Evolutionary conservation across 1,284 basidiomycete genomes (phyloP), one percentile per base, ranked within the genome.

Genomic region (Pholiota adiposa): DNA sequence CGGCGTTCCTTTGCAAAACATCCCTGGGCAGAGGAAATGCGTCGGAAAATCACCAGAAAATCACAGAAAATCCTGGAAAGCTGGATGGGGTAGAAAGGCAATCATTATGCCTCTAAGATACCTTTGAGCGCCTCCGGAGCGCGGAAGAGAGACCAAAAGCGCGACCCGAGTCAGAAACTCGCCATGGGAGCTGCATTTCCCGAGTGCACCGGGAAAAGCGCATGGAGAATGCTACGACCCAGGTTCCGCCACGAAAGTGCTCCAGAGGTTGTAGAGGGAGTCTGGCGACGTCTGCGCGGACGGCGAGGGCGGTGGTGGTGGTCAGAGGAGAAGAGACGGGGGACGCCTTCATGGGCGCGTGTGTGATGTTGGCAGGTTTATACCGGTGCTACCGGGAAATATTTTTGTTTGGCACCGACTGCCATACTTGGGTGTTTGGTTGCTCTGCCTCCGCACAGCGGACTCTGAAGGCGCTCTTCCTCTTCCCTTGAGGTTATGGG

Each of bases 301-400:
- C 43, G 43, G 52, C 31, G 46, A 60, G 31, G 61, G 44, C 51
- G 57, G 33, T 36, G 54, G 55, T 59, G 62, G 51, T 63, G 62
- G 64, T 64, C 51, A 59, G 56, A 64, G 57, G 55, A 57, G 51
- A 66, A 61, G 67, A 62, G 54, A 58, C 53, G 62, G 52, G 63
- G 59, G 59, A 38, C 54, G 64, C 56, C 58, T 56, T 63, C 41
- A 60, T 67, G 69, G 68, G 70, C 69, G 69, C 66, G 58, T 62
- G 69, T 69, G 69, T 64, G 66, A 67, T 61, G 70, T 69, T 68
- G 69, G 62, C 67, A 72, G 66, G 69, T 73, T 72, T 74, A 72
- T 74, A 68, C 73, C 72, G 71, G 66, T 70, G 53, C 65, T 63
- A 64, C 64, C 72, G 73, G 72, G 66, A 73, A 71, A 71, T 62